Base-by-base conservation (phyloP, 257 asterid species). In the Capsicum chinense region DNA sequence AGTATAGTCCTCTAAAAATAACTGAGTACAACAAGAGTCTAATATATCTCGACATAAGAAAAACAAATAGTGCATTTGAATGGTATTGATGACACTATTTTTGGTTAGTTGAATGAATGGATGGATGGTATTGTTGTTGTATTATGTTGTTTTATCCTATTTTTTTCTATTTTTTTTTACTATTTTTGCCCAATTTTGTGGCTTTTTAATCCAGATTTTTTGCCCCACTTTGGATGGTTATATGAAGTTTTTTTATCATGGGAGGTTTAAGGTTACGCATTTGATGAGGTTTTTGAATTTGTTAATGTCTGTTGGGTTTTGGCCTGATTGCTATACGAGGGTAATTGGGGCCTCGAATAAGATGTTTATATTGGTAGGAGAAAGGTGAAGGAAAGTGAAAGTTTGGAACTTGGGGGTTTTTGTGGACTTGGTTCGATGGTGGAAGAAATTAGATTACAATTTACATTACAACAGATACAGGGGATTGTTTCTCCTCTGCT, bases 301-400 rank as follows among this genome's bases (percentile, higher is more conserved):
- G 52, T 88, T 95, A 60, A 62, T 95, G 79, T 95, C 98, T 0
- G 89, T 97, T 5, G 98, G 93, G 17, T 90, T 95, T 86, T 92
- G 98, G 1, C 97, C 94, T 0, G 94, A 97, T 88, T 90, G 97
- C 86, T 90, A 90, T 0, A 95, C 96, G 0, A 85, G 98, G 62
- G 98, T 93, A 56, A 89, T 93, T 69, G 98, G 98, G 50, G 87
- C 98, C 9, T 88, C 99, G 0, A 95, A 93, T 33, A 98, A 98
- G 91, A 89, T 67, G 19, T 47, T 97, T 97, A 91, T 83, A 80
- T 92, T 0, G 97, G 97, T 39, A 95, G 93, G 67, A 88, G 97
- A 90, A 96, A 92, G 89, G 71, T 9, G 54, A 92, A 92, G 84
- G 86, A 79, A 8, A 84, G 84, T 39, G 87, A 84, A 50, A 82